Evolutionary conservation across 805 yeast species (phyloP), one percentile per base, ranked within the genome.

Genomic region (Ascoidea asiatica): DNA sequence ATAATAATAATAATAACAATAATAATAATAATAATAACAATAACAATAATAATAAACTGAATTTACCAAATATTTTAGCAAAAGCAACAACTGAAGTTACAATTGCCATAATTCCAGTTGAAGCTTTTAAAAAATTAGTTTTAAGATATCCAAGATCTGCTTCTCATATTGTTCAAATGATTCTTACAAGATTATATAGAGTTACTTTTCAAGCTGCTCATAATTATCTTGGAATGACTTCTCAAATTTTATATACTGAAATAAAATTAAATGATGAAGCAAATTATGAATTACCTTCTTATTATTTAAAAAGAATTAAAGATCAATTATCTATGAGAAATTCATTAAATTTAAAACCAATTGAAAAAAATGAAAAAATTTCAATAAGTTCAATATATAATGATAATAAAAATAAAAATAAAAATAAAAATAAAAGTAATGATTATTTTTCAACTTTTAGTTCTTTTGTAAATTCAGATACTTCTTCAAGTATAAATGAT

Each of bases 201-300:
- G 96, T 92, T 6, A 90, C 97, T 0, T 79, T 90, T 60, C 89
- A 85, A 56, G 85, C 97, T 0, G 85, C 92, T 7, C 92, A 89
- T 58, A 73, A 76, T 49, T 92, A 90, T 58, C 66, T 90, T 42
- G 96, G 95, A 0, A 63, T 90, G 19, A 87, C 97, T 0, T 66
- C 73, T 18, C 95, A 88, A 53, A 78, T 90, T 23, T 72, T 84
- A 54, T 76, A 80, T 45, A 79, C 90, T 17, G 98, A 90, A 56
- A 62, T 73, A 5, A 66, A 69, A 21, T 63, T 87, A 39, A 90
- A 89, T 56, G 60, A 65, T 11, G 57, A 61, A 15, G 62, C 70
- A 0, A 53, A 63, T 19, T 60, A 64, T 44, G 73, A 71, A 41
- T 60, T 86, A 18, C 95, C 96, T 0, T 58, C 69, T 5, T 81